Evolutionary conservation across 768 basidiomycete genomes (phyloP).

Genomic region (Mycena epipterygia): DNA sequence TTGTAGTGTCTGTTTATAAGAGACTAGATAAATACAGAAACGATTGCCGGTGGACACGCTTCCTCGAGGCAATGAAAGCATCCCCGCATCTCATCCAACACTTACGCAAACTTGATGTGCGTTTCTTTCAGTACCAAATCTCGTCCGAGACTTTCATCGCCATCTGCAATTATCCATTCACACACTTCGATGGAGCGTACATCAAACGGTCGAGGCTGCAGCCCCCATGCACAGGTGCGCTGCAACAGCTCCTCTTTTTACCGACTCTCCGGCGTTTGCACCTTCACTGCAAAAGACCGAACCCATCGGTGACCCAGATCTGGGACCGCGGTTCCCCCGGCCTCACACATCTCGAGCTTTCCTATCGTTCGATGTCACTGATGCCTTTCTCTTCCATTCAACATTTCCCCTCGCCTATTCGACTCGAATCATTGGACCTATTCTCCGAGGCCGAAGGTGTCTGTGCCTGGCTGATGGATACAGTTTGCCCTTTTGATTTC

Average conservation of each 20-base stretch:
- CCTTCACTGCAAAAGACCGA: conserved; percentile 1
- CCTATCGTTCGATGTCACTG: background rate
- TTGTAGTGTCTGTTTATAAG: conserved; percentile 1
- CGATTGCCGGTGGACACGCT: conserved; percentile 14
- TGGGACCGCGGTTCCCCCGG: conserved; percentile 6
- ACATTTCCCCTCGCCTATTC: background rate
- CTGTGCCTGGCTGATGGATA: conserved; percentile 6
- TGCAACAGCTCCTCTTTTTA: conserved; percentile 2
- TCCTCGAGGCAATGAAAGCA: background rate
- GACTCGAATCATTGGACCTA: conserved; percentile 13
- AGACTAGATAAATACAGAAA: background rate
- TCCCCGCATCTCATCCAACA: conserved; percentile 7
- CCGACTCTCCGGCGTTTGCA: conserved; percentile 6
- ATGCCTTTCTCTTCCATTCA: conserved; percentile 2
- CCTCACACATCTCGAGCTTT: background rate
- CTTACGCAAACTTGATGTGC: conserved; percentile 6
- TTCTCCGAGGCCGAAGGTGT: background rate
- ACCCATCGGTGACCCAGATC: conserved; percentile 10
- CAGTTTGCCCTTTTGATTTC: conserved; percentile 14
- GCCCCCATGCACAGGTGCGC: background rate
- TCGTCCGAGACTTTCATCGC: conserved; percentile 11
- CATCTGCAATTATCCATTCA: no score
- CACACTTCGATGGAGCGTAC: conserved; percentile 9
- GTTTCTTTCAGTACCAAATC: background rate
- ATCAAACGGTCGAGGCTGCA: background rate